phyloP scores from a whole-genome alignment of 2,329 filamentous ascomycete species.

The Mycosphaerella arachidis region DNA sequence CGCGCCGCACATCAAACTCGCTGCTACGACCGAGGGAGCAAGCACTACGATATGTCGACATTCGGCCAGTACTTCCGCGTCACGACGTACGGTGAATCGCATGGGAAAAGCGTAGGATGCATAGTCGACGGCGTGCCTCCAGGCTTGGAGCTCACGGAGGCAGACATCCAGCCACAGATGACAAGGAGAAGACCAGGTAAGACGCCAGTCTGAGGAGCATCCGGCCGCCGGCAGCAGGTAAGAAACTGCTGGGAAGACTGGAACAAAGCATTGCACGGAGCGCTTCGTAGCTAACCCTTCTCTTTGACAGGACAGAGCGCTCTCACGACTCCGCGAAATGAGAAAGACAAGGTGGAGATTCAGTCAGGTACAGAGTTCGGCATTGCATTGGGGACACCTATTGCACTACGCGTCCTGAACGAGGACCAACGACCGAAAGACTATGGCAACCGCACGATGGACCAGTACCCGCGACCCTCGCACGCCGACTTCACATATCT shows the following conservation, averaged over 20 bases:
- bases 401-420: slow-evolving; percentile 81
- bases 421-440: slow-evolving; percentile 91
- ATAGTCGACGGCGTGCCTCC: slow-evolving; percentile 92
- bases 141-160: slow-evolving; percentile 75
- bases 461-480: slow-evolving; percentile 81
- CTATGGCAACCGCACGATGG: slow-evolving; percentile 81
- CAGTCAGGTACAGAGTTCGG: slow-evolving; percentile 91
- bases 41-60: slow-evolving; percentile 62
- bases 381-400: slow-evolving; percentile 83
- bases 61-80: slow-evolving; percentile 80
- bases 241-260: too few species aligned
- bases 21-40: too few species aligned
- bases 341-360: slow-evolving; percentile 87
- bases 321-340: slow-evolving; percentile 86
- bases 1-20: slow-evolving; percentile 25
- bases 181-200: slow-evolving; percentile 72
- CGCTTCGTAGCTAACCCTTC: too few species aligned
- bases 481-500: slow-evolving; percentile 97
- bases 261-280: too few species aligned
- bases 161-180: slow-evolving; percentile 82
- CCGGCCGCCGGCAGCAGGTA: too few species aligned
- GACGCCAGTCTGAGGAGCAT: too few species aligned
- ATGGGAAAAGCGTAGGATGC: slow-evolving; percentile 88
- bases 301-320: slow-evolving; percentile 60
- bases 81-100: slow-evolving; percentile 81